Evolutionary conservation across 805 yeast species (phyloP), one percentile per base, ranked within the genome.

Genomic region (Nakazawaea anatomiae): DNA sequence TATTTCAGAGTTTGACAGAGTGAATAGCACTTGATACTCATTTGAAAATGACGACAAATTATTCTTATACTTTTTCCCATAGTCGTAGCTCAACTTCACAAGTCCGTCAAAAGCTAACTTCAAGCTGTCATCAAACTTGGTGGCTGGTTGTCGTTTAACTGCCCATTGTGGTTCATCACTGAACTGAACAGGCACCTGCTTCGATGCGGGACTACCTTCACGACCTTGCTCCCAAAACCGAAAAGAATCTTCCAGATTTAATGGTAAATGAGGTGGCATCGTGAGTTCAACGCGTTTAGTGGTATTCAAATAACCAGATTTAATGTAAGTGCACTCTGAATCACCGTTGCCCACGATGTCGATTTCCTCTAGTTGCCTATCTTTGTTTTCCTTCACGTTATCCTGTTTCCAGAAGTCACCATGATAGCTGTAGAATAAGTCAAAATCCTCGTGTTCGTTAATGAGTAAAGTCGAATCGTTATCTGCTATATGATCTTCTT

Each of bases 11-110:
- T 63, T 64, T 12, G 62, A 55, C 4, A 68, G 72, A 14, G 63
- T 55, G 7, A 75, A 72, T 53, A 41, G 61, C 45, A 40, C 60
- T 50, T 55, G 56, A 39, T 52, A 56, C 28, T 51, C 44, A 4
- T 54, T 45, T 2, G 62, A 59, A 31, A 58, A 58, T 14, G 58
- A 59, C 5, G 70, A 51, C 6, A 73, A 51, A 56, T 75, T 76
- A 47, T 74, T 74, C 54, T 75, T 75, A 56, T 67, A 75, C 53
- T 63, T 66, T 46, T 72, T 60, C 1, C 70, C 65, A 12, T 54
- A 54, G 10, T 60, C 64, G 11, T 68, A 52, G 6, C 57, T 57
- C 9, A 71, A 51, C 31, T 53, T 57, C 8, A 52, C 52, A 4
- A 59, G 51, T 2, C 67, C 70, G 2, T 61, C 53, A 39, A 59